Conservation (phyloP, 176 grass and related monocot genomes). For the Triticum monococcum region DNA sequence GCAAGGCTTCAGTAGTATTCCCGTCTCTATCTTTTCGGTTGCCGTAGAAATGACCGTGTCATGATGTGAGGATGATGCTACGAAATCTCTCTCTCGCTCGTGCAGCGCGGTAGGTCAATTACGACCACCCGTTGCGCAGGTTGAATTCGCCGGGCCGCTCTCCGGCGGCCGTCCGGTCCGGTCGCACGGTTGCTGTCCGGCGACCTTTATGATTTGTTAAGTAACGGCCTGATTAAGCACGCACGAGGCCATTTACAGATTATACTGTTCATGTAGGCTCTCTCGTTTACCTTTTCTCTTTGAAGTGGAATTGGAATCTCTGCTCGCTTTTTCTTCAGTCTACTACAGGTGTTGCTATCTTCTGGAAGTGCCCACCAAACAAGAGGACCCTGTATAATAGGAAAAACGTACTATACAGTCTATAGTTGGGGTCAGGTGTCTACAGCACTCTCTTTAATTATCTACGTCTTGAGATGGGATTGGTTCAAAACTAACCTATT, state of each 20-base stretch:
- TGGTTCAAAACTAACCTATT: too few relatives aligned
- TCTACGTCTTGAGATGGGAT: too few relatives aligned
- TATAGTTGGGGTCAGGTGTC: too few relatives aligned
- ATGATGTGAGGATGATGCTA: slow-evolving; percentile 31
- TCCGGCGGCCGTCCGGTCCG: slow-evolving; percentile 20
- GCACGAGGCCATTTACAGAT: background rate
- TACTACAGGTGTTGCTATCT: background rate
- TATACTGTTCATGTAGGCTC: background rate
- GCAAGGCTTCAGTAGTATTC: background rate
- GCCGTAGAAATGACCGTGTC: background rate
- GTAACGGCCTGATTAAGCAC: background rate
- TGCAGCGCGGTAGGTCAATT: background rate
- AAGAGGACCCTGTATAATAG: background rate
- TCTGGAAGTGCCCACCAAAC: background rate
- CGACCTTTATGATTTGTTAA: background rate
- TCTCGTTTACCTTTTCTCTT: background rate
- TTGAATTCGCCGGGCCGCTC: slow-evolving; percentile 9
- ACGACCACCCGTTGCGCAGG: background rate
- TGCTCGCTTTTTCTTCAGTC: background rate
- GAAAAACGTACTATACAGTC: too few relatives aligned
- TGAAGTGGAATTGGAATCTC: slow-evolving; percentile 12
- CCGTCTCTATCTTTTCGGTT: too few relatives aligned
- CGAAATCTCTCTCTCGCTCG: background rate
- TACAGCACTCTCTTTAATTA: too few relatives aligned
- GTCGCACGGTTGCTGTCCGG: slow-evolving; percentile 7